phyloP scores from a whole-genome alignment of 2,329 filamentous ascomycete species.

The Cercospora zeae-maydis region DNA sequence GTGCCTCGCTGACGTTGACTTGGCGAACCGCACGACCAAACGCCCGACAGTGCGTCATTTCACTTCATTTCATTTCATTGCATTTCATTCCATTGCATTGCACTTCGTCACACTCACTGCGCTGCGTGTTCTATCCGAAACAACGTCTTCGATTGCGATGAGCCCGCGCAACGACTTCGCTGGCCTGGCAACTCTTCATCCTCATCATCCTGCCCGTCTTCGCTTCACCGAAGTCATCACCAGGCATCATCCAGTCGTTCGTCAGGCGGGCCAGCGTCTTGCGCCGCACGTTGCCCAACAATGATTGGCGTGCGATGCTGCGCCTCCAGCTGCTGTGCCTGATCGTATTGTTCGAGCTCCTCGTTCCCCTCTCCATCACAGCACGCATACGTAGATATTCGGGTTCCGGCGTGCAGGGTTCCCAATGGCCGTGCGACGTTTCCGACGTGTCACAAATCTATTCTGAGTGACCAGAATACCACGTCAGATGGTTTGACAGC shows the following conservation, averaged over 20 bases:
- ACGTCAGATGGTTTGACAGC: constrained; percentile 15
- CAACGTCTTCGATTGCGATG: constrained; percentile 1
- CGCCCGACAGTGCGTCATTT: too few species aligned
- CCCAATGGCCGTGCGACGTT: constrained; percentile 8
- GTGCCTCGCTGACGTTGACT: too few species aligned
- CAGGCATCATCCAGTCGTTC: too few species aligned
- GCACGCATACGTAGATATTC: constrained; percentile 10
- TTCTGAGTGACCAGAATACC: constrained; percentile 12
- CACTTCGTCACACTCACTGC: too few species aligned
- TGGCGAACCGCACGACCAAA: too few species aligned
- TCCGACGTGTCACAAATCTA: constrained; percentile 8
- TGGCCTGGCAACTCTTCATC: not conserved
- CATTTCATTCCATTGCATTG: too few species aligned
- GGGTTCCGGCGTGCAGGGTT: constrained; percentile 3
- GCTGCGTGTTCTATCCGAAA: not conserved
- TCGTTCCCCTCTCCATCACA: not conserved
- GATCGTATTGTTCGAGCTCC: not conserved
- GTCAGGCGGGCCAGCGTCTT: too few species aligned
- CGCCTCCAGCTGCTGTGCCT: constrained; percentile 1
- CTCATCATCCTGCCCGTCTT: not conserved
- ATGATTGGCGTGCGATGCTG: not conserved
- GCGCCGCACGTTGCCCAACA: not conserved
- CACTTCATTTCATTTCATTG: too few species aligned
- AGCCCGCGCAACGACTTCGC: not conserved
- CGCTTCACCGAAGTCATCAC: not conserved